phyloP scores from a whole-genome alignment of 176 grass and related monocot species.

The Dendrocalamus sinicus region DNA sequence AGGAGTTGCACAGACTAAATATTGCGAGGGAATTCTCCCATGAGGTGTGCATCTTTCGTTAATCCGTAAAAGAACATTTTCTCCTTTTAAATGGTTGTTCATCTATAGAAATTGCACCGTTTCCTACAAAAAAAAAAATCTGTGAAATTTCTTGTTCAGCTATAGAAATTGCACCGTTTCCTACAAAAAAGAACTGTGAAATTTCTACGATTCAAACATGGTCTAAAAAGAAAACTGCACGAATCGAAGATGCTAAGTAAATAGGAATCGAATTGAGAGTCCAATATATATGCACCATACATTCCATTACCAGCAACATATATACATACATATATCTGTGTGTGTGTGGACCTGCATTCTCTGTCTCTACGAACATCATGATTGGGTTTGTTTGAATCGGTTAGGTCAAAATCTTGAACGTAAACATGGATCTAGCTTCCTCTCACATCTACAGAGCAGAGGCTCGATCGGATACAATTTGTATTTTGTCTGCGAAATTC shows the following conservation, averaged over 20 bases:
- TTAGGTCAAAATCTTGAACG: neutral
- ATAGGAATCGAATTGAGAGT: neutral
- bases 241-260: neutral
- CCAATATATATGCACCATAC: neutral
- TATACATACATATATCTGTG: no score
- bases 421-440: neutral
- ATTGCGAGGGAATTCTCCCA: neutral
- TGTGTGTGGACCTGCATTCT: neutral
- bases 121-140: no score
- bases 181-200: no score
- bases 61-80: neutral
- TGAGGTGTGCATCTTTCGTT: neutral
- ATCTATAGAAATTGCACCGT: no score
- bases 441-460: neutral
- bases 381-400: neutral
- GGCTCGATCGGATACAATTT: neutral
- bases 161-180: no score
- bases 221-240: no score
- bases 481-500: constrained; percentile 11
- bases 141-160: no score
- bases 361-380: constrained; percentile 21
- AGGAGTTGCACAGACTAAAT: neutral
- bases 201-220: no score
- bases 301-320: neutral
- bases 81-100: neutral